A percentile compares a stretch with the other conserved stretches of the same genome.
Evolutionary conservation across 352 stramenopile genomes (phyloP).

Genomic region (Phytophthora hybrid): DNA sequence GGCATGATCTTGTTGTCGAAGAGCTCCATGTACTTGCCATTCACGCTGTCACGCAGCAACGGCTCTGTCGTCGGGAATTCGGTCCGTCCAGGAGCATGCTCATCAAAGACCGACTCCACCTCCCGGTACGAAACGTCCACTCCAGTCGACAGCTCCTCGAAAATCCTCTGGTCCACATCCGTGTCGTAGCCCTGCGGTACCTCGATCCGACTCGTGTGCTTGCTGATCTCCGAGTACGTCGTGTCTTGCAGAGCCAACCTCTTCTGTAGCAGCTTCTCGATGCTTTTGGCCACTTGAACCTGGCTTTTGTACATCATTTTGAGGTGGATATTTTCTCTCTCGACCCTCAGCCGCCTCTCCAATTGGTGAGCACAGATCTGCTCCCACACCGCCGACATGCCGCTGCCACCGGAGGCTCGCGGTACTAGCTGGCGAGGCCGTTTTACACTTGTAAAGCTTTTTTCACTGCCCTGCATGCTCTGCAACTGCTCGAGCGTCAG

Average conservation of each 20-base stretch:
- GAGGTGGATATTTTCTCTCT: constrained; percentile 49
- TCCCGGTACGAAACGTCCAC: constrained; percentile 41
- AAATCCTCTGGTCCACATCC: constrained; percentile 30
- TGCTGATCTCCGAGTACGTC: constrained; percentile 34
- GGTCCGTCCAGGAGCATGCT: constrained; percentile 24
- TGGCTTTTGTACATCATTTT: constrained; percentile 49
- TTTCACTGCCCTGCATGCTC: constrained; percentile 15
- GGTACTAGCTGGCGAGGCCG: constrained; percentile 9
- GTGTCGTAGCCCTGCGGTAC: constrained; percentile 24
- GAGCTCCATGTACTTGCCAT: constrained; percentile 59
- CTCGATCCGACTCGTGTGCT: constrained; percentile 37
- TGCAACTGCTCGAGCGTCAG: constrained; percentile 38
- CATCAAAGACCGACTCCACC: constrained; percentile 42
- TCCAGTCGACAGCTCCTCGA: constrained; percentile 37
- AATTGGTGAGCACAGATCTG: constrained; percentile 41
- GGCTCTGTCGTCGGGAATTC: constrained; percentile 35
- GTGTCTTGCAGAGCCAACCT: constrained; percentile 27
- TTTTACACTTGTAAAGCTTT: constrained; percentile 18
- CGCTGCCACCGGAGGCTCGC: constrained; percentile 2
- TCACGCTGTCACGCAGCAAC: constrained; percentile 43
- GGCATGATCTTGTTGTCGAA: constrained; percentile 52
- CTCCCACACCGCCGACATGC: constrained; percentile 42
- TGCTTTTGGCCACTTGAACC: constrained; percentile 37
- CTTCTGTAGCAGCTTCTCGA: constrained; percentile 43
- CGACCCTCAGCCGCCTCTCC: constrained; percentile 26